These are phyloP conservation scores for Puccinellia tenuiflora DNA, from an alignment of 176 grass and related monocot species.

Conservation along the genomic window DNA sequence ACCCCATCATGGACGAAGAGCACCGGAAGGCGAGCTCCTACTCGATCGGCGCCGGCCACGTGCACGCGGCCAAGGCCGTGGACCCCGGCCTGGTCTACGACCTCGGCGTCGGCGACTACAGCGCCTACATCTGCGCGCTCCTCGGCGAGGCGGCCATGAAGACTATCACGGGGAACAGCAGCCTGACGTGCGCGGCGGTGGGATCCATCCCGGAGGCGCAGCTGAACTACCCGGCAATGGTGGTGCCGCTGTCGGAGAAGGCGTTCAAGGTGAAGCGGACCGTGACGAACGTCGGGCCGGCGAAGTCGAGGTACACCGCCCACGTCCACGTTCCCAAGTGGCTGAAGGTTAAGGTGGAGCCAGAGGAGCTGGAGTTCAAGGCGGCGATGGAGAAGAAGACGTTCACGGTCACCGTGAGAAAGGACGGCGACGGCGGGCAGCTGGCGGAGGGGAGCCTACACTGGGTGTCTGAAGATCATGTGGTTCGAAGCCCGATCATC, in stretches of 20 bases:
- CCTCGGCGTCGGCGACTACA: constrained; percentile 29
- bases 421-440: not conserved
- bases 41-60: constrained; percentile 46
- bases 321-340: constrained; percentile 4
- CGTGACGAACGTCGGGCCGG: constrained; percentile 45
- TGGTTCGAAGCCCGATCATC: constrained; percentile 45
- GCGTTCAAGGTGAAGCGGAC: constrained; percentile 28
- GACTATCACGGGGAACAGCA: not conserved
- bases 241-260: constrained; percentile 2
- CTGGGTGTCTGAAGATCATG: constrained; percentile 30
- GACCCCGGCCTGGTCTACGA: constrained; percentile 66
- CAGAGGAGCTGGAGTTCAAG: constrained; percentile 30
- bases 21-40: constrained; percentile 34
- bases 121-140: constrained; percentile 43
- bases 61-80: constrained; percentile 21
- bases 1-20: constrained; percentile 41
- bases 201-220: constrained; percentile 7
- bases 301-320: constrained; percentile 7
- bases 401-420: constrained; percentile 39
- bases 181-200: constrained; percentile 18
- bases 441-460: constrained; percentile 18
- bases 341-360: constrained; percentile 23
- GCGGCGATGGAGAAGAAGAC: constrained; percentile 25
- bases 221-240: constrained; percentile 57
- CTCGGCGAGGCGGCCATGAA: constrained; percentile 18